A percentile compares a stretch with the other conserved stretches of the same genome.
Conservation (phyloP, 202 grass and related monocot species). For the Zizania palustris region DNA sequence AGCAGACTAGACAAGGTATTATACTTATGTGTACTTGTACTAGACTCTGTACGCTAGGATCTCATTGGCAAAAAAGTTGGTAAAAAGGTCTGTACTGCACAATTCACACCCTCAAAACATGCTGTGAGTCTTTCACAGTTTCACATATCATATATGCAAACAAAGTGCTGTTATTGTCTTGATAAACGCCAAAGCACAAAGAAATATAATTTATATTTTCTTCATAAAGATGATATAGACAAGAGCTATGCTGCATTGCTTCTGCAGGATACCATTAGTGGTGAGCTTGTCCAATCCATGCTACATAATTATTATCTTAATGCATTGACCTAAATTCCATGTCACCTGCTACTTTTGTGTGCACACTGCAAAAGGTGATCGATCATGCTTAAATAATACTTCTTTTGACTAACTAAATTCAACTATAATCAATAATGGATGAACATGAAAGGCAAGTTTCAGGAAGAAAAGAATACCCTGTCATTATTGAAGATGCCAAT, state of each 20-base stretch:
- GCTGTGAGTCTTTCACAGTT: background rate
- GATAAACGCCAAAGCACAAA: background rate
- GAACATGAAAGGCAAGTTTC: constrained; percentile 12
- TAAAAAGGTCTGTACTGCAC: background rate
- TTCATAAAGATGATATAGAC: background rate
- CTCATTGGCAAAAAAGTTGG: background rate
- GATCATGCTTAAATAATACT: constrained; percentile 17
- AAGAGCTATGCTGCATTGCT: constrained; percentile 14
- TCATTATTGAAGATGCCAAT: constrained; percentile 89
- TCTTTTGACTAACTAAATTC: constrained; percentile 34
- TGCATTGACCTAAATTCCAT: background rate
- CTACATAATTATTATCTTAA: background rate
- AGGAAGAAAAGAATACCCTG: constrained; percentile 62
- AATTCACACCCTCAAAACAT: constrained; percentile 10
- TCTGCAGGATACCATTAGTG: background rate
- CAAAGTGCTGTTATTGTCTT: background rate
- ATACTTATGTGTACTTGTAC: background rate
- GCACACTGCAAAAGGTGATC: constrained; percentile 11
- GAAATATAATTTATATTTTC: background rate
- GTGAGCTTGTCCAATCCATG: background rate
- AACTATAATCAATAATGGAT: constrained; percentile 21
- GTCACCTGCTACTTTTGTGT: background rate
- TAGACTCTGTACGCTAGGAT: background rate
- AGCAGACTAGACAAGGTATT: background rate
- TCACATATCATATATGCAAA: background rate